A percentile compares a stretch with the other conserved stretches of the same genome.
Evolutionary conservation across 257 asterid genomes (phyloP).

Genomic region (Echium plantagineum): DNA sequence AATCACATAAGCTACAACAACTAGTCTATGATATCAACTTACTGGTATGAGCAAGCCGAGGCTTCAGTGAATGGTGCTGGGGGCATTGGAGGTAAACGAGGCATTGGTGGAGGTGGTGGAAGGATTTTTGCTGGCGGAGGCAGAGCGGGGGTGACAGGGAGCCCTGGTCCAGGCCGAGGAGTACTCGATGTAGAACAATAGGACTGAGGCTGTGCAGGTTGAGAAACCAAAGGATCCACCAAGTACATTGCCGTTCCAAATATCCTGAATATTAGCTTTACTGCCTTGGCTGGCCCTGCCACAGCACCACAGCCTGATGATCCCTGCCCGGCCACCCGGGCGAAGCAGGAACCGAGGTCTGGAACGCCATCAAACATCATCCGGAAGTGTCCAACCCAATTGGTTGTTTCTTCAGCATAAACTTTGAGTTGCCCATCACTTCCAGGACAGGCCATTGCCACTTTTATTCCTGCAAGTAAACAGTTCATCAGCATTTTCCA

Average conservation of each 20-base stretch:
- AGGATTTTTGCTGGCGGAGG: slow-evolving; percentile 21
- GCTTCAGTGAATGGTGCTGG: slow-evolving; percentile 27
- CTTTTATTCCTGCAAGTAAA: slow-evolving; percentile 50
- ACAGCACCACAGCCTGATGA: slow-evolving; percentile 41
- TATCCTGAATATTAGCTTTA: slow-evolving; percentile 42
- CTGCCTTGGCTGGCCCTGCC: slow-evolving; percentile 45
- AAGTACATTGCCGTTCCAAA: slow-evolving; percentile 58
- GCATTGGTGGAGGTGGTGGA: slow-evolving; percentile 13
- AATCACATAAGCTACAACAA: background rate
- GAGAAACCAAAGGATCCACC: slow-evolving; percentile 68
- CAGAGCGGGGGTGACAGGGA: slow-evolving; percentile 14
- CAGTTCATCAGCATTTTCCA: no score
- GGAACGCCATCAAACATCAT: slow-evolving; percentile 67
- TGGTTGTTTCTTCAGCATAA: slow-evolving; percentile 61
- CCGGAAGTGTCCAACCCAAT: slow-evolving; percentile 58
- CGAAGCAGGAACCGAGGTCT: slow-evolving; percentile 48
- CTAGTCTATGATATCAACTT: slow-evolving; percentile 15
- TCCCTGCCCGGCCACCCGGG: slow-evolving; percentile 47
- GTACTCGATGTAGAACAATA: slow-evolving; percentile 41
- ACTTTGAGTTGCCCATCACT: slow-evolving; percentile 46
- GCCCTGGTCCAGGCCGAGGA: slow-evolving; percentile 20
- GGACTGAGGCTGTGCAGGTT: slow-evolving; percentile 61
- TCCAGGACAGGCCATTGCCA: slow-evolving; percentile 65
- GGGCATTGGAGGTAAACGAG: slow-evolving; percentile 22
- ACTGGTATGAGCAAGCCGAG: slow-evolving; percentile 79